Evolutionary conservation across 179 eudicot species (phyloP), one percentile per base, ranked within the genome.

Genomic region (Gypsophila paniculata): DNA sequence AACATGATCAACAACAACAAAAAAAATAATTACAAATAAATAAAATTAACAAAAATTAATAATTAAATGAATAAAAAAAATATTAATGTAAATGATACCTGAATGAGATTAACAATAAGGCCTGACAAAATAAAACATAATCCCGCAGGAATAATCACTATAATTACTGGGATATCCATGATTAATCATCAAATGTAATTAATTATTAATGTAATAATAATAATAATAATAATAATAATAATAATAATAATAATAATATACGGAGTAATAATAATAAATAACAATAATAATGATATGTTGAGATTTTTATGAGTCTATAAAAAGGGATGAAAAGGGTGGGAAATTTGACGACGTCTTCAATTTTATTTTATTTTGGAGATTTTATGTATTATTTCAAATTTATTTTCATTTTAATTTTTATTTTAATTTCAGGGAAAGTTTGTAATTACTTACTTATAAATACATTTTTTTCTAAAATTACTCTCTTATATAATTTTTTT

Each of bases 41-140:
- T 34, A 55, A 13, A 21, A 2, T 12, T 55, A 38, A 23, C 13
- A 68, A 23, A 39, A 2, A 42, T 19, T 19, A 64, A 22, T 1
- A 19, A 13, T 17, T 3, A 1, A 14, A 3, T 9, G 0, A 60
- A 5, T 17, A 62, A 18, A 18, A 39, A 72, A 29, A n/a, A 8
- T 14, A n/a, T 1, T 1, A 29, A 29, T 29, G 17, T 13, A 60
- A 18, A 13, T 12, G 42, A 13, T 52, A 91, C 97, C 92, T 87
- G 95, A 55, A 89, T 63, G 71, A 86, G 70, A 81, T 91, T 91
- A 66, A 89, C 72, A 65, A 91, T 69, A 72, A 89, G 76, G 2
- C 97, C 95, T 2, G 95, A 87, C 6, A 86, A 61, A 70, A 91
- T 80, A 76, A 91, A 91, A 66, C 89, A 52, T 19, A 91, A 58